Base-by-base conservation (phyloP, 257 asterid genomes). In the Capsicum rhomboideum region DNA sequence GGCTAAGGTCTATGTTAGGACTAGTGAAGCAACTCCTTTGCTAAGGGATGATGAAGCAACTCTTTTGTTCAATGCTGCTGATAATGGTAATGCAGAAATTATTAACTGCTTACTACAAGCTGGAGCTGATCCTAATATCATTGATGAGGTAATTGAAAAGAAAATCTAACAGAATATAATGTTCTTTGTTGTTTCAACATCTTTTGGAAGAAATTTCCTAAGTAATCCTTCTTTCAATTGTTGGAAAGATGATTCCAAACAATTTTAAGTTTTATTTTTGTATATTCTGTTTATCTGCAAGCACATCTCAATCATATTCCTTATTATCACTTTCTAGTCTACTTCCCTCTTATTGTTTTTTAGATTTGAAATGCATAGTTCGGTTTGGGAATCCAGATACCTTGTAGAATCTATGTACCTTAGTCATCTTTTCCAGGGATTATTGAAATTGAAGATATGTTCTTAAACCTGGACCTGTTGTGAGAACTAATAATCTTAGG, bases 51-150 rank as follows among this genome's bases (percentile, higher is more conserved):
- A 28, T 58, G 31, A 59, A 23, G n/a, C 12, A 42, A 96, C 98
- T 63, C 93, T 98, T 72, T 89, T 96, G 91, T 97, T 92, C 90
- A 90, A 94, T 86, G 98, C 99, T 87, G 97, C 98, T 85, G 94
- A 92, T 90, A 85, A 85, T 78, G 98, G 97, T 74, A 89, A 88
- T 90, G 88, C 87, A 18, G 98, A 94, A 88, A 90, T 93, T 66
- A 87, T 96, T 67, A 89, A 90, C 58, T 92, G 95, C 89, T 93
- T 96, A 86, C 81, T 94, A 80, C 90, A 92, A 87, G 97, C 95
- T 84, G 99, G 98, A 86, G 99, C 94, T 84, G 90, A 94, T 90
- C 96, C 98, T 85, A 87, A 94, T 89, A 92, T 88, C 20, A n/a
- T 53, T 3, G 97, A 94, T 83, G 97, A 93, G 95, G 99, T 94